Percentiles rank a stretch among this genome's conserved stretches.
Evolutionary conservation across 148 eudicot genomes (phyloP).

Genomic region (Gaultheria prostrata): DNA sequence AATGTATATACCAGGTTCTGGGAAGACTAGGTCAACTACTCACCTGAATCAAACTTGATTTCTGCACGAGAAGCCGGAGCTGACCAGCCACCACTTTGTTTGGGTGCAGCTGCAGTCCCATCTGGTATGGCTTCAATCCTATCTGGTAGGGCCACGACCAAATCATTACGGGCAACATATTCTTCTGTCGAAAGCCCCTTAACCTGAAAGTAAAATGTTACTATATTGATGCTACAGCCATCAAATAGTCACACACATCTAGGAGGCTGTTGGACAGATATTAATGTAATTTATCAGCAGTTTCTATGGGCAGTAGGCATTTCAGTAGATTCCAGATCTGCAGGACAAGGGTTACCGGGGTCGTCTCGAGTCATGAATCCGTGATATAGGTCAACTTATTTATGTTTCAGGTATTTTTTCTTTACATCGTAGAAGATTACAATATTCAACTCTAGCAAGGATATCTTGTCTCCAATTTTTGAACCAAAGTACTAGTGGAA

Average conservation of each 20-base stretch:
- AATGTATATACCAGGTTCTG: not conserved
- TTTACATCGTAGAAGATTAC: not conserved
- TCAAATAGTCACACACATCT: not conserved
- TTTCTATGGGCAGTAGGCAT: not conserved
- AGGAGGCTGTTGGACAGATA: not conserved
- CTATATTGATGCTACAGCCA: not conserved
- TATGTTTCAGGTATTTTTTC: not conserved
- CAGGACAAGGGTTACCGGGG: not conserved
- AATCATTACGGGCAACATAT: constrained; percentile 78
- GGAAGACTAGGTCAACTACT: constrained; percentile 9
- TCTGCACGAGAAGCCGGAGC: constrained; percentile 77
- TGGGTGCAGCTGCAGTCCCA: constrained; percentile 75
- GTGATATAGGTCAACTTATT: not conserved
- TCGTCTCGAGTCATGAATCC: not conserved
- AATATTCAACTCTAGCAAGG: not conserved
- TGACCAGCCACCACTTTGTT: constrained; percentile 83
- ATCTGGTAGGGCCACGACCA: constrained; percentile 87
- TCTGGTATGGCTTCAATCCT: constrained; percentile 92
- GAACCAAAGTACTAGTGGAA: not conserved
- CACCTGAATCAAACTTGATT: constrained; percentile 95
- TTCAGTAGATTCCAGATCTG: not conserved
- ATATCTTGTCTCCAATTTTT: not conserved
- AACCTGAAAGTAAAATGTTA: constrained; percentile 52
- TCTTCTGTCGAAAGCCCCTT: constrained; percentile 93
- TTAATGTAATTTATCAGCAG: not conserved